These are phyloP conservation scores for Gossypium bickii DNA, from an alignment of 345 rosid genomes.

Conservation along the genomic window DNA sequence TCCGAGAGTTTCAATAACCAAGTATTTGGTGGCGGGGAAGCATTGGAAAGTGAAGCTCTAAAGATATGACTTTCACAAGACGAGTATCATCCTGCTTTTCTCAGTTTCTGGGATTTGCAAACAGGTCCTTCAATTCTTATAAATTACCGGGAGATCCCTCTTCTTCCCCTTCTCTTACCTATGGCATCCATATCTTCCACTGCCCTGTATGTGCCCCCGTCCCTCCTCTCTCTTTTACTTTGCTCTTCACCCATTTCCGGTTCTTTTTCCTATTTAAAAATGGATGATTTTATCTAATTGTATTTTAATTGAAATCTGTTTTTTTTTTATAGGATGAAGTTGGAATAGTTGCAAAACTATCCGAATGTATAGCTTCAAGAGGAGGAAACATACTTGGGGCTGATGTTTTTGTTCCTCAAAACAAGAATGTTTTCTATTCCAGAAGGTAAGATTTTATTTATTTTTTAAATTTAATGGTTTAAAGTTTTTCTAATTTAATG, in stretches of 20 bases:
- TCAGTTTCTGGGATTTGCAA: constrained; percentile 38
- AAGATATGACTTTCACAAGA: constrained; percentile 32
- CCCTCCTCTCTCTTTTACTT: background rate
- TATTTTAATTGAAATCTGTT: background rate
- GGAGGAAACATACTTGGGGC: constrained; percentile 91
- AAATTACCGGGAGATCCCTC: constrained; percentile 45
- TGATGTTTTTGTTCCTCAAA: constrained; percentile 86
- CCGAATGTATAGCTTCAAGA: constrained; percentile 86
- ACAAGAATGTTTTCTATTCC: constrained; percentile 75
- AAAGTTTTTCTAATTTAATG: background rate
- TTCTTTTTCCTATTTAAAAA: background rate
- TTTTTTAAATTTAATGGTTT: background rate
- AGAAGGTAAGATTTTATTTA: constrained; percentile 50
- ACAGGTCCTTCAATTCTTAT: constrained; percentile 44
- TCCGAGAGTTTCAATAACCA: background rate
- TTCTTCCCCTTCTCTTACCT: constrained; percentile 41
- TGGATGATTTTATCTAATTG: background rate
- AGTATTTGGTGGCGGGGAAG: background rate
- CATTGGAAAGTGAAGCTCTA: background rate
- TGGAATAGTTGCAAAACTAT: constrained; percentile 81
- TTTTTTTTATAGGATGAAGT: constrained; percentile 50
- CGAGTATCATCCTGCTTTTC: constrained; percentile 32
- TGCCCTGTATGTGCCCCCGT: constrained; percentile 60
- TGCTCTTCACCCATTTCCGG: background rate
- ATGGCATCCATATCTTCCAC: constrained; percentile 85